A percentile compares a stretch with the other conserved stretches of the same genome.
phyloP scores from a whole-genome alignment of 805 yeast species.

The Yarrowia deformans region DNA sequence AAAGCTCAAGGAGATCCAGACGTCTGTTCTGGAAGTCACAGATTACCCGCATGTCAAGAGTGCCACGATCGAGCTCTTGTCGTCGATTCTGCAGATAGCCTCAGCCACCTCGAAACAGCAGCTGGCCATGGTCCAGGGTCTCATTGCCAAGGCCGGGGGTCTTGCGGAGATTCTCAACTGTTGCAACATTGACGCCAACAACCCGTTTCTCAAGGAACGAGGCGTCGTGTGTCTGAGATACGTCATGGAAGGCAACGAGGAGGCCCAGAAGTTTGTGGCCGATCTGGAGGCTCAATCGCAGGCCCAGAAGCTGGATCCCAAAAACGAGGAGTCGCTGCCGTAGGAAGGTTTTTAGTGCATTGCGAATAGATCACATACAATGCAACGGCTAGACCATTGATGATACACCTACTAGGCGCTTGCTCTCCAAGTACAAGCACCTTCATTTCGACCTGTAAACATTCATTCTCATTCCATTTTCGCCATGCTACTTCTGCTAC shows the following conservation, averaged over 20 bases:
- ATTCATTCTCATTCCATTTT: not conserved
- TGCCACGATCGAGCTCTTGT: conserved; percentile 22
- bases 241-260: conserved; percentile 65
- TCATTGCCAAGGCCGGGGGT: conserved; percentile 69
- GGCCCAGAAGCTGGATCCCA: conserved; percentile 24
- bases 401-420: no score
- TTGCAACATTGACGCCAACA: conserved; percentile 85
- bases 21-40: conserved; percentile 1
- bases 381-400: no score
- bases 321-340: conserved; percentile 30
- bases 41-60: conserved; percentile 34
- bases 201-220: conserved; percentile 75
- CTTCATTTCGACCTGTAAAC: not conserved
- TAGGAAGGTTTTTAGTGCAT: not conserved
- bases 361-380: no score
- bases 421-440: no score
- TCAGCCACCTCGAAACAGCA: conserved; percentile 13
- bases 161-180: conserved; percentile 75
- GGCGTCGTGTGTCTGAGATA: conserved; percentile 80
- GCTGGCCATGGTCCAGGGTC: conserved; percentile 63
- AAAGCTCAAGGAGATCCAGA: conserved; percentile 14
- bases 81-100: conserved; percentile 29
- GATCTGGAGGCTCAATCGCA: conserved; percentile 69
- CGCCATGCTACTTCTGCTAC: not conserved
- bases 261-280: conserved; percentile 80